Evolutionary conservation across 257 asterid species (phyloP), one percentile per base, ranked within the genome.

Genomic region (Lycium barbarum): DNA sequence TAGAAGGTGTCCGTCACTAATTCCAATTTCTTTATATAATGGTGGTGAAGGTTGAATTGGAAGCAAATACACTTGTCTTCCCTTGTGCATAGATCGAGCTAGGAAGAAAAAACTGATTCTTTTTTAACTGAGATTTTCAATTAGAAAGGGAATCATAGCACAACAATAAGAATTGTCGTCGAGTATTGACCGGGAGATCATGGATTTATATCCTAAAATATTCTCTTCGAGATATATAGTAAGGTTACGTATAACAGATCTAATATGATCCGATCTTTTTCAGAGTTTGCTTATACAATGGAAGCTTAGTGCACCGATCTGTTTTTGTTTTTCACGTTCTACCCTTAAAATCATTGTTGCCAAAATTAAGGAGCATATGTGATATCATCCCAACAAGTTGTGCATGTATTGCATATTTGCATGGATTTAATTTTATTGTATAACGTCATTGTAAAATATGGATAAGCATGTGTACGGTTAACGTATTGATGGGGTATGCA

Each of bases 201-300:
- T 2, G 61, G 61, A 1, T 55, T 55, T 7, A 55, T 12, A 2
- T 55, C 7, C 7, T 55, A 6, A 55, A 13, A 55, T 4, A 5
- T 4, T 14, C 15, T 14, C 17, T 55, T 17, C 6, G n/a, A 55
- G 17, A 55, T 12, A 55, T 14, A 55, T 14, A 6, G 6, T 54
- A 54, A 55, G 61, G n/a, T 0, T 40, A 0, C n/a, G 6, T 14
- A 13, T 2, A 55, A 55, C 13, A 55, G 61, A 14, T 14, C 17
- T 53, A 53, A 12, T 54, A 18, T 55, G n/a, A 55, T 55, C 8
- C n/a, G 0, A 14, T 18, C 61, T 0, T 2, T 55, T 40, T 40
- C n/a, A 0, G 20, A 14, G 17, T 0, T 5, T 7, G 7, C 17
- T 0, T 14, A 55, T 55, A 5, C 0, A 0, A 0, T 5, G 6